These are phyloP conservation scores for Parietaria judaica DNA, from an alignment of 306 rosid genomes.

Conservation along the genomic window DNA sequence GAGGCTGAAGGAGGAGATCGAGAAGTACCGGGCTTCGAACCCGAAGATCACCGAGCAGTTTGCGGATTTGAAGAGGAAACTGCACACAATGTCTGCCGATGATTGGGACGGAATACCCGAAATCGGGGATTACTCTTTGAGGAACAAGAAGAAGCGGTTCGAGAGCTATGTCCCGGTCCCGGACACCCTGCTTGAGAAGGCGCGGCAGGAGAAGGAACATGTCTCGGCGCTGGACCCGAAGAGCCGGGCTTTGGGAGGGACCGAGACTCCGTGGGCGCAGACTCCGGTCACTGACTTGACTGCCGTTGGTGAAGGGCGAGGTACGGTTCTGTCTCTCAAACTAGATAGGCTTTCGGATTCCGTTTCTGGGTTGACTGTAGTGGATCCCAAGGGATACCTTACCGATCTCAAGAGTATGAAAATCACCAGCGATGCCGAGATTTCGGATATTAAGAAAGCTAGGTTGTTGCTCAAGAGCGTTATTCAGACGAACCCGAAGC, in stretches of 20 bases:
- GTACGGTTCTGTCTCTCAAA: conserved; percentile 71
- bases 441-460: conserved; percentile 79
- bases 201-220: conserved; percentile 86
- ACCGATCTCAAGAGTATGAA: conserved; percentile 82
- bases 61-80: conserved; percentile 66
- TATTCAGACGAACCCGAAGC: conserved; percentile 76
- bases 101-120: conserved; percentile 86
- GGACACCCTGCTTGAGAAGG: conserved; percentile 82
- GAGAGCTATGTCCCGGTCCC: conserved; percentile 90
- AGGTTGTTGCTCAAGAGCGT: conserved; percentile 80
- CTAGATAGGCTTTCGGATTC: conserved; percentile 79
- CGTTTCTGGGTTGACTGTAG: conserved; percentile 66
- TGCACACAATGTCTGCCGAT: conserved; percentile 49
- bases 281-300: conserved; percentile 92
- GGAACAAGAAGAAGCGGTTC: conserved; percentile 80
- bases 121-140: conserved; percentile 66
- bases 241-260: conserved; percentile 60
- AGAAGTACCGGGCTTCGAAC: conserved; percentile 77
- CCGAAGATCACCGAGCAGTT: conserved; percentile 83
- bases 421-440: conserved; percentile 83
- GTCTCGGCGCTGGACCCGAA: conserved; percentile 82
- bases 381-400: conserved; percentile 74
- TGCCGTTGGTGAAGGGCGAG: conserved; percentile 88
- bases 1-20: conserved; percentile 81
- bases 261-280: conserved; percentile 78